Conservation (phyloP, 805 yeast genomes). For the Metschnikowia henanensis region DNA sequence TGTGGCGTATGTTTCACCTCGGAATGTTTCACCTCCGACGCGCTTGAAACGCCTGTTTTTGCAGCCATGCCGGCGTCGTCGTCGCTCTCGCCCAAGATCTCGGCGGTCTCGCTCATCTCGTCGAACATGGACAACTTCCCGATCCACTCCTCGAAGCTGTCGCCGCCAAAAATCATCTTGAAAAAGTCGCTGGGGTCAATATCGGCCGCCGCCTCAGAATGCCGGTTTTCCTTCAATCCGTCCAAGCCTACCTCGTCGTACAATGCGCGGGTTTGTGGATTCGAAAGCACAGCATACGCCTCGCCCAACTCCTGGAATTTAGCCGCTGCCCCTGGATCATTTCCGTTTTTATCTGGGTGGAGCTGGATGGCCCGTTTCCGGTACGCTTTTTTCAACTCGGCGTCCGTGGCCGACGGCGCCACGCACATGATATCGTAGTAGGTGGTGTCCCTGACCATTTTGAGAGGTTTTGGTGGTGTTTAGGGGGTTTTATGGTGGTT, state of each 20-base stretch:
- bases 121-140: constrained; percentile 83
- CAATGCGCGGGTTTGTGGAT: constrained; percentile 60
- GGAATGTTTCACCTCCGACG: too few relatives aligned
- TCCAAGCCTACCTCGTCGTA: constrained; percentile 80
- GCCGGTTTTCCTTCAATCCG: constrained; percentile 61
- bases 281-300: constrained; percentile 81
- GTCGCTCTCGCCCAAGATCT: constrained; percentile 37
- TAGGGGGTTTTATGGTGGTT: too few relatives aligned
- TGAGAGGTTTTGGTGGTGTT: background rate
- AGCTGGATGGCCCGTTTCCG: constrained; percentile 20
- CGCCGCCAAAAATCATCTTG: constrained; percentile 82
- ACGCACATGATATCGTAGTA: constrained; percentile 85
- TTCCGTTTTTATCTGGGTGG: constrained; percentile 91
- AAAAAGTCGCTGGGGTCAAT: constrained; percentile 85
- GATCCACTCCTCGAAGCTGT: constrained; percentile 73
- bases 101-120: constrained; percentile 68
- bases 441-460: constrained; percentile 80
- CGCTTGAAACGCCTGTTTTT: background rate
- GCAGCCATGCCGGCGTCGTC: constrained; percentile 27
- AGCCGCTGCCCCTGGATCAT: constrained; percentile 84
- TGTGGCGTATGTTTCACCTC: too few relatives aligned
- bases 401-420: constrained; percentile 63
- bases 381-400: constrained; percentile 91
- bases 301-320: constrained; percentile 71
- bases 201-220: constrained; percentile 68